Conservation (phyloP, 108 stramenopile species). For the Skeletonema costatum region DNA sequence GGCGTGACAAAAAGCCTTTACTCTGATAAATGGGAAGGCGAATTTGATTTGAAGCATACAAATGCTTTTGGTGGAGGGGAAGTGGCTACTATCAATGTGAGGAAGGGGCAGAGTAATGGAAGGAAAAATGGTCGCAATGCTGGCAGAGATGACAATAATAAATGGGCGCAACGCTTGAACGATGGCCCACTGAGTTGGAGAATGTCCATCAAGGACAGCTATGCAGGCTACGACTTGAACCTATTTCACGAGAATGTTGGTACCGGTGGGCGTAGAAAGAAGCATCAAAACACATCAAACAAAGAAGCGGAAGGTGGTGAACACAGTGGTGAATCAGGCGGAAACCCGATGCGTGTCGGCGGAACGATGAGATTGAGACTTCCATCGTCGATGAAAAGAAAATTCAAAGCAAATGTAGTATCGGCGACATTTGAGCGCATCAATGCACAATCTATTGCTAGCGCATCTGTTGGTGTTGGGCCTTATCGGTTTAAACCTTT, state of each 20-base stretch:
- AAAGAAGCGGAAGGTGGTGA: not conserved
- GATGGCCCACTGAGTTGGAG: constrained; percentile 39
- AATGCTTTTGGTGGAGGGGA: constrained; percentile 86
- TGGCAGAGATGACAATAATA: not conserved
- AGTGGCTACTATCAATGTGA: constrained; percentile 57
- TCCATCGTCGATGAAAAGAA: constrained; percentile 13
- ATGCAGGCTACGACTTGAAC: constrained; percentile 75
- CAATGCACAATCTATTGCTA: constrained; percentile 19
- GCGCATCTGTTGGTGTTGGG: constrained; percentile 28
- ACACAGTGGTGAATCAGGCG: not conserved
- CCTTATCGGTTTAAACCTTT: constrained; percentile 7
- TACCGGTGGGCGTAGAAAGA: constrained; percentile 12
- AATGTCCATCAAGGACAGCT: constrained; percentile 51
- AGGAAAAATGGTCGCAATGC: constrained; percentile 43
- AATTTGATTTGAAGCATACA: constrained; percentile 43
- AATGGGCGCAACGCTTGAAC: constrained; percentile 22
- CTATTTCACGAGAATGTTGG: constrained; percentile 76
- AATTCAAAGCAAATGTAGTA: constrained; percentile 15
- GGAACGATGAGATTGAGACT: constrained; percentile 36
- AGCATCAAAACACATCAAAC: not conserved
- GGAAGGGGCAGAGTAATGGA: constrained; percentile 65
- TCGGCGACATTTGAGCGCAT: constrained; percentile 36
- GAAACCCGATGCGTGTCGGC: constrained; percentile 16
- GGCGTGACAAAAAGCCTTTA: constrained; percentile 80
- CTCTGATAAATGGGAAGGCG: constrained; percentile 72